Evolutionary conservation across 495 filamentous ascomycete genomes (phyloP), one percentile per base, ranked within the genome.

Genomic region (Cercophora sp.): DNA sequence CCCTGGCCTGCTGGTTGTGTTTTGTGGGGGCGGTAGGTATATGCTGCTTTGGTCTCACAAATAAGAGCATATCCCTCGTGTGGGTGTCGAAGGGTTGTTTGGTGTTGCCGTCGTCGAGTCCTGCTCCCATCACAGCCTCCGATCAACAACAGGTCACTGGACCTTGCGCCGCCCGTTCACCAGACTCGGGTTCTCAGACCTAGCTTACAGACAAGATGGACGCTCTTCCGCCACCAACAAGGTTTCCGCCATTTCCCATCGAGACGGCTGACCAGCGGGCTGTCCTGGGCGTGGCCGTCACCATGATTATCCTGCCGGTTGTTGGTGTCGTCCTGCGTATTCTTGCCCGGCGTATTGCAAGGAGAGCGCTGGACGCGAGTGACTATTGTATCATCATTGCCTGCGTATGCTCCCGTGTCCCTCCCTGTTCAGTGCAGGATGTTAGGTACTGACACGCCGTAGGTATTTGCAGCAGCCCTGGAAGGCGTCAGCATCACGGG

Each of bases 371-470:
- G 23, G 63, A 66, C 29, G 41, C 48, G 8, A 66, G 63, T n/a
- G 63, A 66, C 44, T 63, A 56, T 34, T 52, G 58, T 29, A 60
- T 63, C 37, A 57, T 66, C 24, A 47, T 45, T n/a, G 59, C 63
- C 2, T 59, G 58, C 31, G 63, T 66, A 26, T 25, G 48, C n/a
- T 4, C 13, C 15, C 20, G 5, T 4, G 26, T 4, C 4, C 8
- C 19, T 22, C 5, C 1, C n/a, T 19, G 16, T 34, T 48, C 13
- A 8, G 4, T 2, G 1, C 8, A 10, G 25, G 2, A n/a, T 10
- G 23, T 46, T 13, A 46, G n/a, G n/a, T 5, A 0, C 4, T 23
- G 16, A 9, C 9, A 10, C 29, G 8, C 6, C 29, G 5, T 29
- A 51, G 48, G 16, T 51, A 55, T 34, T 54, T 20, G 41, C 51